Evolutionary conservation across 2,329 filamentous ascomycete species (phyloP).

Genomic region (Claviceps paspali): DNA sequence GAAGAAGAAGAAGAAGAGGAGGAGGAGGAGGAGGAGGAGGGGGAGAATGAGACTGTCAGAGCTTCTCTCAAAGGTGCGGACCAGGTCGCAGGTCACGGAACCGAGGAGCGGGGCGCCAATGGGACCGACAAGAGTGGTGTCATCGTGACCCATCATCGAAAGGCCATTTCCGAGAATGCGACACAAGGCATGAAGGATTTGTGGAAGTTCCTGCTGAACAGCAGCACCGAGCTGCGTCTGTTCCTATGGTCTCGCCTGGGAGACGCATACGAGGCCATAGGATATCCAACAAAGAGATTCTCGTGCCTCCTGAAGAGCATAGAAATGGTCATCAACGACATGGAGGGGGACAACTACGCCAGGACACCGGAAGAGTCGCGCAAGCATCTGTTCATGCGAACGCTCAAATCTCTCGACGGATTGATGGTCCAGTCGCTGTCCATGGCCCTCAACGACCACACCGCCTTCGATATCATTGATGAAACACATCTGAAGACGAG

Average conservation of each 20-base stretch:
- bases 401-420: constrained; percentile 66
- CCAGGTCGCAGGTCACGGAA: no score
- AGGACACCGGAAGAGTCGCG: constrained; percentile 46
- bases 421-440: constrained; percentile 57
- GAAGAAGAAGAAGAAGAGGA: no score
- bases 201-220: constrained; percentile 68
- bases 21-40: no score
- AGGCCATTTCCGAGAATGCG: constrained; percentile 35
- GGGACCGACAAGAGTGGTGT: no score
- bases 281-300: constrained; percentile 75
- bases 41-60: no score
- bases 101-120: no score
- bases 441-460: constrained; percentile 49
- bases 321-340: constrained; percentile 57
- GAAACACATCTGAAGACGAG: constrained; percentile 61
- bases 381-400: constrained; percentile 56
- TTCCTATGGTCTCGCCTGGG: constrained; percentile 86
- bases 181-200: constrained; percentile 55
- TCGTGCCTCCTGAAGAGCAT: constrained; percentile 78
- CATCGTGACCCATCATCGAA: no score
- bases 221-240: constrained; percentile 67
- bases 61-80: no score
- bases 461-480: constrained; percentile 71
- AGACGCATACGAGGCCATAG: constrained; percentile 73
- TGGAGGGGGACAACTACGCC: constrained; percentile 47